Evolutionary conservation across 2,329 filamentous ascomycete species (phyloP).

Genomic region (Diaporthe sp.): DNA sequence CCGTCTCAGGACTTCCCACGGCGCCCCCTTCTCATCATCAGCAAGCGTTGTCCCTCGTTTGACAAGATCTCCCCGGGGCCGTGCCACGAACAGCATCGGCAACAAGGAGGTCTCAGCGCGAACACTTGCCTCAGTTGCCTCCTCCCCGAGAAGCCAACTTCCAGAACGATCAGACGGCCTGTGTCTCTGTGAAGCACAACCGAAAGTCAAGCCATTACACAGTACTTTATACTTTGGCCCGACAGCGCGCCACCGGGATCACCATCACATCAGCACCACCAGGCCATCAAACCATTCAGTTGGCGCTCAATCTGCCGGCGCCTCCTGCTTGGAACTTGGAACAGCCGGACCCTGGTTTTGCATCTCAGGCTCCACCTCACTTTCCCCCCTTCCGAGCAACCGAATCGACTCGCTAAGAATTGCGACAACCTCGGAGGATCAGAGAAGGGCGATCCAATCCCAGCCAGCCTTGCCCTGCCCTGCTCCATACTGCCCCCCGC

Average conservation of each 20-base stretch:
- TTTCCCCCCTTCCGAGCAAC: conserved; percentile 5
- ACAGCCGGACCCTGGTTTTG: conserved; percentile 10
- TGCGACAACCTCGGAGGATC: background rate
- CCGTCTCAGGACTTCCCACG: background rate
- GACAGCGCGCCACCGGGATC: conserved; percentile 7
- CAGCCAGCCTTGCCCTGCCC: background rate
- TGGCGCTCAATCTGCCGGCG: conserved; percentile 25
- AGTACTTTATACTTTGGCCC: conserved; percentile 8
- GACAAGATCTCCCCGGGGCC: conserved; percentile 1
- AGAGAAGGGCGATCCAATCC: conserved; percentile 7
- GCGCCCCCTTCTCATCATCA: background rate
- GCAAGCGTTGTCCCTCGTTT: conserved; percentile 6
- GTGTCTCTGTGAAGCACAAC: conserved; percentile 6
- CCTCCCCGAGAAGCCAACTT: background rate
- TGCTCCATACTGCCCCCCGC: conserved; percentile 4
- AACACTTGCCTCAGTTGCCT: conserved; percentile 15
- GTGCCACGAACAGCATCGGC: background rate
- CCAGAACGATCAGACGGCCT: background rate
- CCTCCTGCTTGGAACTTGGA: conserved; percentile 15
- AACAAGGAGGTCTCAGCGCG: conserved; percentile 3
- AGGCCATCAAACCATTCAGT: conserved; percentile 9
- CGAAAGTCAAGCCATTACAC: conserved; percentile 21
- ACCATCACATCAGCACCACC: background rate
- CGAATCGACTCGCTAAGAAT: conserved; percentile 5
- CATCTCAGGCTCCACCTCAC: conserved; percentile 17